Evolutionary conservation across 1,284 basidiomycete genomes (phyloP), one percentile per base, ranked within the genome.

Genomic region (Puccinia triticina): DNA sequence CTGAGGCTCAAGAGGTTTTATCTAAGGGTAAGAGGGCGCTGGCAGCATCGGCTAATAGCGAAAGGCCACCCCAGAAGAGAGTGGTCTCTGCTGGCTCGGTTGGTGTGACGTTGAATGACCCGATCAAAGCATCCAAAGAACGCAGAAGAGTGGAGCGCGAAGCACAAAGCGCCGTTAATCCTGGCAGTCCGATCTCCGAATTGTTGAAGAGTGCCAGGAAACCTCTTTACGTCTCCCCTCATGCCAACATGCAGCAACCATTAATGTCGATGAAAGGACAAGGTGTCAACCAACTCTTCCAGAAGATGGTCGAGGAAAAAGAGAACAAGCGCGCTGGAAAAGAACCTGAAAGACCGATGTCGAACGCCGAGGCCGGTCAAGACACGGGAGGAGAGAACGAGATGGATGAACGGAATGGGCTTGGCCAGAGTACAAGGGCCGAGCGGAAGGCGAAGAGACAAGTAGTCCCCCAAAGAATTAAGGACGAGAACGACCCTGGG

Each of bases 91-190:
- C 67, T n/a, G 53, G 37, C 53, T 59, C 71, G 48, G 79, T 81
- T 11, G 69, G 79, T 21, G 71, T 81, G 12, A 61, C 79, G 18
- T 57, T 81, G 29, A 48, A 32, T 40, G 79, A 81, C 66, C 79
- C 79, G 1, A 64, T 74, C 50, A 81, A 74, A 48, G 79, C 79
- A 23, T 81, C 79, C 21, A 73, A 74, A 74, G 79, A 81, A 66
- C 55, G 69, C 18, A 61, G 79, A 43, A 57, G 79, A 50, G 79
- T 81, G 87, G 96, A 99, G 90, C 92, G 93, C 86, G 96, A 98
- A 87, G 96, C 97, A 91, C 92, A 94, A 88, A 92, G 93, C 85
- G 97, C 95, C 1, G 93, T 98, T 3, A 93, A 96, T 86, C 97
- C 96, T 4, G 95, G 94, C 75, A 94, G 92, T 84, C 96, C 97